Evolutionary conservation across 768 basidiomycete genomes (phyloP).

Genomic region (Rhodocollybia butyracea): DNA sequence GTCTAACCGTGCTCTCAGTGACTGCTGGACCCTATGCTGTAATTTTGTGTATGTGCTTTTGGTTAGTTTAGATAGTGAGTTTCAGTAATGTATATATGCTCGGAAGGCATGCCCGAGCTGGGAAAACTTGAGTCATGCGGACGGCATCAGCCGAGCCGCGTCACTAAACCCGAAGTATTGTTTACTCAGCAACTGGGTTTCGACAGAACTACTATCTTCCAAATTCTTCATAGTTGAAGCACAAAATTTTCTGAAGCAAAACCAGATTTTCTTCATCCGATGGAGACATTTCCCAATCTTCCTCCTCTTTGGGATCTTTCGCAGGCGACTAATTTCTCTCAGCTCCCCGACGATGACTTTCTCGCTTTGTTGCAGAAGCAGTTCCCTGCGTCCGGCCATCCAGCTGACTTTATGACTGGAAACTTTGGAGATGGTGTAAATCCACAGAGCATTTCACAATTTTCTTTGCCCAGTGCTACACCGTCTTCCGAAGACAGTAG

Average conservation of each 20-base stretch:
- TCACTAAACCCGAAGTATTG: not conserved
- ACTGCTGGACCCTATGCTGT: no score
- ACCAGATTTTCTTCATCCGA: no score
- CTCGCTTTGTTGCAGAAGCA: constrained; percentile 76
- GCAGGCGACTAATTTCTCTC: constrained; percentile 54
- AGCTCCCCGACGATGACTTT: constrained; percentile 73
- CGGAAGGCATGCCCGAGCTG: not conserved
- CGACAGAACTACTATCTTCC: no score
- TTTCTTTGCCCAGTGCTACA: constrained; percentile 48
- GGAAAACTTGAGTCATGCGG: not conserved
- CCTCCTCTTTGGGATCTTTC: constrained; percentile 68
- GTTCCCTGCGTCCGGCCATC: constrained; percentile 37
- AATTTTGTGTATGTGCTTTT: no score
- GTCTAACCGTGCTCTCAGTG: no score
- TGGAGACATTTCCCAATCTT: constrained; percentile 48
- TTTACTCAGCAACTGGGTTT: not conserved
- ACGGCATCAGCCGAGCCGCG: not conserved
- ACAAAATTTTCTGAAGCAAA: no score
- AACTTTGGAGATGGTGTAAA: constrained; percentile 44
- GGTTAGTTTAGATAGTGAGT: no score
- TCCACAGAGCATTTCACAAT: constrained; percentile 54
- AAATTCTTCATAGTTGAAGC: no score
- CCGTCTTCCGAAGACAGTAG: constrained; percentile 76
- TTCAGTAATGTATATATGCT: no score
- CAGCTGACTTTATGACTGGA: constrained; percentile 6